A percentile compares a stretch with the other conserved stretches of the same genome.
Conservation (phyloP, 495 filamentous ascomycete species). For the Annulohypoxylon nitens region DNA sequence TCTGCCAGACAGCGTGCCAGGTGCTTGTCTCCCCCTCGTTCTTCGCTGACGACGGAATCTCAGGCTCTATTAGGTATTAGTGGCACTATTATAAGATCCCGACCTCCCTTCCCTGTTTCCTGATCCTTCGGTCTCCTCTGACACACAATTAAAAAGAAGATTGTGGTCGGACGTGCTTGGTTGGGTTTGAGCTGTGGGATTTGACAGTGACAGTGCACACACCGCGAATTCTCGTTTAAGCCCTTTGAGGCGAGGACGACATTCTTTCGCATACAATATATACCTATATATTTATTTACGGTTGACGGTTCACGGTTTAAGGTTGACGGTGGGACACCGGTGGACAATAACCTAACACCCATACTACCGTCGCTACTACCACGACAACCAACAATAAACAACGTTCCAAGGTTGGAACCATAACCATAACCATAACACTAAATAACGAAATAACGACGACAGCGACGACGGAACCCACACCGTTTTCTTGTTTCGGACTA, state of each 20-base stretch:
- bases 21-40: conserved; percentile 37
- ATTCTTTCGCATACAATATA: background rate
- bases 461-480: background rate
- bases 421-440: background rate
- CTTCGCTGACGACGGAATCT: conserved; percentile 47
- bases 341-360: background rate
- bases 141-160: conserved; percentile 30
- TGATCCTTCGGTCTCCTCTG: conserved; percentile 29
- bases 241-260: conserved; percentile 44
- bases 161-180: conserved; percentile 34
- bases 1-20: background rate
- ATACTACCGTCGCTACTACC: background rate
- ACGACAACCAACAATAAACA: background rate
- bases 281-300: background rate
- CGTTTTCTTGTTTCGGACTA: conserved; percentile 10
- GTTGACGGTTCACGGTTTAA: too few species aligned
- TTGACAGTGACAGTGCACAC: conserved; percentile 19
- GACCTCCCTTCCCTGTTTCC: conserved; percentile 39
- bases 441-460: background rate
- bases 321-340: too few species aligned
- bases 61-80: conserved; percentile 34
- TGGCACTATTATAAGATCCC: conserved; percentile 46
- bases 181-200: conserved; percentile 18
- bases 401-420: too few species aligned
- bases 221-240: conserved; percentile 42